These are phyloP conservation scores for Globisporangium paddicum DNA, from an alignment of 352 stramenopile genomes.

Conservation along the genomic window DNA sequence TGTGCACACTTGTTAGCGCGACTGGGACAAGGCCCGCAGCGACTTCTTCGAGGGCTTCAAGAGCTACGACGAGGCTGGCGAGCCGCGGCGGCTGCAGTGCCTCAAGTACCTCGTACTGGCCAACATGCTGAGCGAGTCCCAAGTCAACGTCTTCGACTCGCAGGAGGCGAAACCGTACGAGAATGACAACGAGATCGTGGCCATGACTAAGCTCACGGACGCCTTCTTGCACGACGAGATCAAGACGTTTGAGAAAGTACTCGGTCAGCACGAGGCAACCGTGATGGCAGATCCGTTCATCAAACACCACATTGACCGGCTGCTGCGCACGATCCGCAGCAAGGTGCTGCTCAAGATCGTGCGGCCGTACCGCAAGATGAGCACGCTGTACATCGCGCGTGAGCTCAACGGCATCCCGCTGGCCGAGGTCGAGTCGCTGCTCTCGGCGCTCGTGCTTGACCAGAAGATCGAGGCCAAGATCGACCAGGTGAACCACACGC, in stretches of 20 bases:
- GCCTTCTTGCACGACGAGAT: slow-evolving; percentile 96
- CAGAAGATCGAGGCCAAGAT: slow-evolving; percentile 90
- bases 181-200: slow-evolving; percentile 93
- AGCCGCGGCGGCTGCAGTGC: slow-evolving; percentile 87
- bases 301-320: slow-evolving; percentile 91
- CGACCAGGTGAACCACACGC: slow-evolving; percentile 86
- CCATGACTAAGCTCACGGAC: slow-evolving; percentile 95
- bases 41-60: slow-evolving; percentile 97
- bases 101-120: slow-evolving; percentile 95
- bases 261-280: slow-evolving; percentile 76
- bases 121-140: slow-evolving; percentile 93
- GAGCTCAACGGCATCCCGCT: slow-evolving; percentile 92
- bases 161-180: slow-evolving; percentile 92
- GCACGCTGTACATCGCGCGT: slow-evolving; percentile 86
- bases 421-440: slow-evolving; percentile 89
- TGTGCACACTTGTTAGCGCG: slow-evolving; percentile 30
- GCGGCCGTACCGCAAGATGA: slow-evolving; percentile 92
- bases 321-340: slow-evolving; percentile 93
- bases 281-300: slow-evolving; percentile 97
- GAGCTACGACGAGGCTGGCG: slow-evolving; percentile 95
- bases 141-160: slow-evolving; percentile 95
- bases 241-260: slow-evolving; percentile 91
- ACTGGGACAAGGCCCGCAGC: slow-evolving; percentile 91
- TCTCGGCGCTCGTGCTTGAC: slow-evolving; percentile 92
- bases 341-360: slow-evolving; percentile 94